A percentile compares a stretch with the other conserved stretches of the same genome.
phyloP scores from a whole-genome alignment of 768 basidiomycete species.

The Tylopilus balloui region DNA sequence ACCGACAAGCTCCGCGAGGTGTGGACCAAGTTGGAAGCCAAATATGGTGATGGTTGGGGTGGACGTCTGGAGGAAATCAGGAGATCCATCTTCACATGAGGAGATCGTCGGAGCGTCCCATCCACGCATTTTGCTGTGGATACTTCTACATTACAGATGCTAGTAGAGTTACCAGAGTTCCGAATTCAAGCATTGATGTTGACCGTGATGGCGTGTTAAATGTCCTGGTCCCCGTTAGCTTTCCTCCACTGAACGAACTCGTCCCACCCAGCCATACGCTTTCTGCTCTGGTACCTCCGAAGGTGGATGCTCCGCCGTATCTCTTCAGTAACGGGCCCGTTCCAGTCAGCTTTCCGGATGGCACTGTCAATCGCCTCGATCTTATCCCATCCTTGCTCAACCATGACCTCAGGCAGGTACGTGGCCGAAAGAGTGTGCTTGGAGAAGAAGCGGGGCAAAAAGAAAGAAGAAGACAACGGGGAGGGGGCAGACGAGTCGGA shows the following conservation, averaged over 20 bases:
- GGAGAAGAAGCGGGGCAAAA: conserved; percentile 49
- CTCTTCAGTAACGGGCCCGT: conserved; percentile 75
- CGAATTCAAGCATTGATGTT: not conserved
- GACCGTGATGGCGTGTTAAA: conserved; percentile 18
- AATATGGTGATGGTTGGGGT: conserved; percentile 46
- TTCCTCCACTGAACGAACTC: conserved; percentile 76
- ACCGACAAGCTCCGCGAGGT: conserved; percentile 45
- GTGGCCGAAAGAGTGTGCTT: conserved; percentile 75
- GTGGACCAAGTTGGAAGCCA: conserved; percentile 52
- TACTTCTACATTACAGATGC: conserved; percentile 7
- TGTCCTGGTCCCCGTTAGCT: conserved; percentile 37
- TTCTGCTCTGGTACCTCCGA: conserved; percentile 77
- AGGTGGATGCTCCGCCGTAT: conserved; percentile 70
- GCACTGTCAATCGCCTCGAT: conserved; percentile 87
- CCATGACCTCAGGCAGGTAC: conserved; percentile 89
- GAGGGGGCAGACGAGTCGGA: conserved; percentile 57
- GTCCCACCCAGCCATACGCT: conserved; percentile 64
- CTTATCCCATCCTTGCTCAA: conserved; percentile 93
- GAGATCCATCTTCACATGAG: conserved; percentile 31
- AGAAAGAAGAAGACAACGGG: conserved; percentile 62
- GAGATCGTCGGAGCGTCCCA: not conserved
- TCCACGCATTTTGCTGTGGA: not conserved
- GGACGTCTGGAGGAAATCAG: conserved; percentile 45
- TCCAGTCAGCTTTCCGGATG: conserved; percentile 92
- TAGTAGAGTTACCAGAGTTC: conserved; percentile 8